Percentiles rank a stretch among this genome's conserved stretches.
These are phyloP conservation scores for Ophiostoma montium DNA, from an alignment of 2,329 filamentous ascomycete genomes.

Conservation along the genomic window DNA sequence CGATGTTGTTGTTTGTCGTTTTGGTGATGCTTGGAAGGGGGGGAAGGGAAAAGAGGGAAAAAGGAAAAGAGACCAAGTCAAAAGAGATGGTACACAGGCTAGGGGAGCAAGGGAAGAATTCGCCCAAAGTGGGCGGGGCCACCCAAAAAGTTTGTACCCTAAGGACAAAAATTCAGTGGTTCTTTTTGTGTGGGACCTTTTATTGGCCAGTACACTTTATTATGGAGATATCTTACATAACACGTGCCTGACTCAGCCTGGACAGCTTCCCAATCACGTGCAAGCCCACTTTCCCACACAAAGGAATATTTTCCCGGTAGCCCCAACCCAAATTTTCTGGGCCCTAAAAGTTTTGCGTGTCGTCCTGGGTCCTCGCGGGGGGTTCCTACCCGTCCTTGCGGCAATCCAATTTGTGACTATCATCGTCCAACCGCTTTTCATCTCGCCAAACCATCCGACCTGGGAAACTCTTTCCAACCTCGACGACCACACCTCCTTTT, in stretches of 20 bases:
- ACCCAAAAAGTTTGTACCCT: slow-evolving; percentile 8
- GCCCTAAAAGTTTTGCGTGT: slow-evolving; percentile 11
- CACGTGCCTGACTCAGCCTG: not conserved
- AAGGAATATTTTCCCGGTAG: slow-evolving; percentile 6
- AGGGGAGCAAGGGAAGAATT: not conserved
- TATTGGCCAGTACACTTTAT: not conserved
- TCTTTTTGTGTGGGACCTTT: slow-evolving; percentile 6
- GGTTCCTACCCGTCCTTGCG: not conserved
- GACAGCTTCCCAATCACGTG: too few species aligned
- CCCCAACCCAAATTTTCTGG: slow-evolving; percentile 7
- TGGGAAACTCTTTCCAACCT: slow-evolving; percentile 2
- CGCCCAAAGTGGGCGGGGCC: not conserved
- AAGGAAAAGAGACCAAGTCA: not conserved
- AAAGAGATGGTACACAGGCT: not conserved
- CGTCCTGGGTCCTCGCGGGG: slow-evolving; percentile 8
- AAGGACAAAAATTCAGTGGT: slow-evolving; percentile 7
- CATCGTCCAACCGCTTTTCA: slow-evolving; percentile 2
- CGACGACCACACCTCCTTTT: slow-evolving; percentile 4
- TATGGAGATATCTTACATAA: not conserved
- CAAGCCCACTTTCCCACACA: slow-evolving; percentile 10
- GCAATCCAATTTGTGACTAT: not conserved
- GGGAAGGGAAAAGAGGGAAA: not conserved
- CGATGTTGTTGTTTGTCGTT: slow-evolving; percentile 5
- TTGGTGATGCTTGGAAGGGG: slow-evolving; percentile 3
- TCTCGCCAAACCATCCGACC: slow-evolving; percentile 5